Percentiles rank a stretch among this genome's conserved stretches.
These are phyloP conservation scores for Cystobasidium sp. DNA, from an alignment of 1,284 basidiomycete genomes.

Conservation along the genomic window DNA sequence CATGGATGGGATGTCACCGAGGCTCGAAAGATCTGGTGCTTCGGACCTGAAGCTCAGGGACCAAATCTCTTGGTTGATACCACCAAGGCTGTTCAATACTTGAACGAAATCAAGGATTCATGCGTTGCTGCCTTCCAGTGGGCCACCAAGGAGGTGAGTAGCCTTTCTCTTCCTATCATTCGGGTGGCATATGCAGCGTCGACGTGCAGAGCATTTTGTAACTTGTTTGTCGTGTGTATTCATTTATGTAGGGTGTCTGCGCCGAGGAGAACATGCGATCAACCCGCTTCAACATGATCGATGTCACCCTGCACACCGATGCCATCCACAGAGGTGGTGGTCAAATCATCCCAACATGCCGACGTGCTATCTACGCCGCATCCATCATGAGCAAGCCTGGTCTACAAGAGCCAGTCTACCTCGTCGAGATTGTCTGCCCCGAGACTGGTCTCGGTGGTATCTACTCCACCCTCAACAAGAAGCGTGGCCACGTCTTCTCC, in stretches of 20 bases:
- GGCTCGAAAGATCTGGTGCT: conserved; percentile 99
- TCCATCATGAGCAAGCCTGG: conserved; percentile 87
- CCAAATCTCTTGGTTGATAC: conserved; percentile 97
- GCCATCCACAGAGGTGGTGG: conserved; percentile 99
- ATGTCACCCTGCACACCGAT: conserved; percentile 97
- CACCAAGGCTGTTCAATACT: conserved; percentile 71
- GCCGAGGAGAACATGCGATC: conserved; percentile 99
- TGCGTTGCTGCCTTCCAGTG: conserved; percentile 99
- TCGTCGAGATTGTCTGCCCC: conserved; percentile 98
- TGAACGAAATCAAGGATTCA: conserved; percentile 97
- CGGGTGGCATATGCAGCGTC: conserved; percentile 8
- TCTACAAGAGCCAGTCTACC: conserved; percentile 97
- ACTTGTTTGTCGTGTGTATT: conserved; percentile 12
- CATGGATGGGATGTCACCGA: conserved; percentile 99
- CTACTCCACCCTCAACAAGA: conserved; percentile 90
- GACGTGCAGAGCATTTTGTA: not conserved
- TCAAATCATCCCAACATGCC: conserved; percentile 93
- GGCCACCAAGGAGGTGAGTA: conserved; percentile 81
- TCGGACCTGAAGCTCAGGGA: conserved; percentile 95
- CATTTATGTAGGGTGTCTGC: conserved; percentile 73
- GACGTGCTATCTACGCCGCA: conserved; percentile 96
- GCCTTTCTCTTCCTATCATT: not conserved
- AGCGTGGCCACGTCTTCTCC: conserved; percentile 97
- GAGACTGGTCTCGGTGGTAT: conserved; percentile 98
- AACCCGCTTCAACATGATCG: conserved; percentile 92